These are phyloP conservation scores for Colletotrichum somersetense DNA, from an alignment of 2,329 filamentous ascomycete species.

Conservation along the genomic window DNA sequence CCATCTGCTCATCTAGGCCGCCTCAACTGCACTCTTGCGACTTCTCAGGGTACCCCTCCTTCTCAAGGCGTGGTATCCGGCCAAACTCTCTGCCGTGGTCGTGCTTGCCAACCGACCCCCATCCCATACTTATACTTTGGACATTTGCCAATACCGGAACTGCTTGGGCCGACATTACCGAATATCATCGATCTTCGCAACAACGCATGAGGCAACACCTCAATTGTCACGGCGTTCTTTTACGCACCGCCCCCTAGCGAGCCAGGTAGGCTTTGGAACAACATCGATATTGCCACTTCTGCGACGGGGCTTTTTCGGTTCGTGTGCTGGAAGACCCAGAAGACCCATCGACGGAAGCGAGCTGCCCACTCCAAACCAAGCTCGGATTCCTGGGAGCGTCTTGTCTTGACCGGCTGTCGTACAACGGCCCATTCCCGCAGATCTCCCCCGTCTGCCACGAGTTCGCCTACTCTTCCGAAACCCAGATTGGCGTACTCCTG, in stretches of 20 bases:
- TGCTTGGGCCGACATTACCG: constrained; percentile 24
- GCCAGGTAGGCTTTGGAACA: neutral
- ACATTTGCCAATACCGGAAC: constrained; percentile 3
- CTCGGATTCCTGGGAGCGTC: constrained; percentile 3
- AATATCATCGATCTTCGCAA: constrained; percentile 8
- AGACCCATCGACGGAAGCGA: neutral
- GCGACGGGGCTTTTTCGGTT: neutral
- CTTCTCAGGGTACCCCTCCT: neutral
- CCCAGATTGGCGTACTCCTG: neutral
- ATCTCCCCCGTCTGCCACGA: constrained; percentile 1
- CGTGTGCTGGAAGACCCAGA: neutral
- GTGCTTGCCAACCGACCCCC: constrained; percentile 9
- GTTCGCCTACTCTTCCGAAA: neutral
- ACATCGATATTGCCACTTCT: neutral
- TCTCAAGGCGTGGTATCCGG: neutral
- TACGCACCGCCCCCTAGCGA: neutral
- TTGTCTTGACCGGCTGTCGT: constrained; percentile 6
- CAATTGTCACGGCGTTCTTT: neutral
- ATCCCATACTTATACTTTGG: constrained; percentile 3
- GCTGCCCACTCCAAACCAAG: constrained; percentile 1
- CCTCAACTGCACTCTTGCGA: constrained; percentile 14
- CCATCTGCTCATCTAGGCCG: constrained; percentile 17
- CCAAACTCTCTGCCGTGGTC: constrained; percentile 2
- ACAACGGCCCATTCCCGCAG: neutral
- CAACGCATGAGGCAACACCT: neutral